phyloP scores from a whole-genome alignment of 371 early-diverging fungal species.

The Zychaea mexicana region DNA sequence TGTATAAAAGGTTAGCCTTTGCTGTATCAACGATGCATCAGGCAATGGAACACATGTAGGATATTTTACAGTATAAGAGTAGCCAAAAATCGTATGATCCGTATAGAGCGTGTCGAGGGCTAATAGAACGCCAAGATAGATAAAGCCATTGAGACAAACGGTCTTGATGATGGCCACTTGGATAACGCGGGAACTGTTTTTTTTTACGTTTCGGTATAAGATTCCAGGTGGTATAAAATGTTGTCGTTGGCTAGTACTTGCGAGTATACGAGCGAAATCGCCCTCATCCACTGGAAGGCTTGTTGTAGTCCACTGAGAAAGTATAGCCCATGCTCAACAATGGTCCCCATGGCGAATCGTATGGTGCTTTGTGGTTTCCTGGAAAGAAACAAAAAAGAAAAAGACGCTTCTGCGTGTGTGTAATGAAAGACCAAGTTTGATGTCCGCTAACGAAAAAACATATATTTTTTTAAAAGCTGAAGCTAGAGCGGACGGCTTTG shows the following conservation, averaged over 20 bases:
- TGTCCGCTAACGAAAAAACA: too few species aligned
- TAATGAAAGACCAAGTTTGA: too few species aligned
- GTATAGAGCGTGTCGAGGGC: constrained; percentile 37
- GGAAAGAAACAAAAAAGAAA: background rate
- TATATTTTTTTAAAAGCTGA: background rate
- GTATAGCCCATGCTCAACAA: constrained; percentile 24
- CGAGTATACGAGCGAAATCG: constrained; percentile 30
- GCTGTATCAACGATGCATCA: too few species aligned
- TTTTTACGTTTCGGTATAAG: too few species aligned
- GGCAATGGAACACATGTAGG: background rate
- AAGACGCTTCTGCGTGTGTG: background rate
- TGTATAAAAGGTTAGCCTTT: too few species aligned
- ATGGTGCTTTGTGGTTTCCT: background rate
- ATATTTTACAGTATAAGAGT: constrained; percentile 42
- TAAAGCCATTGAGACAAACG: constrained; percentile 35
- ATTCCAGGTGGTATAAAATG: background rate
- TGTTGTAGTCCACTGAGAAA: constrained; percentile 34
- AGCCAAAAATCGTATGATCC: constrained; percentile 39
- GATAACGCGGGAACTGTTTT: constrained; percentile 32
- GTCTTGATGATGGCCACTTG: constrained; percentile 37
- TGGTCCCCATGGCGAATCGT: background rate
- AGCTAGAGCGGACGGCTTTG: background rate
- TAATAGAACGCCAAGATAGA: constrained; percentile 37
- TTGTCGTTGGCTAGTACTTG: constrained; percentile 12
- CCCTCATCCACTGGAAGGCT: constrained; percentile 40